A percentile compares a stretch with the other conserved stretches of the same genome.
Conservation (phyloP, 441 rosid genomes). For the Pelargonium myrrhifolium region DNA sequence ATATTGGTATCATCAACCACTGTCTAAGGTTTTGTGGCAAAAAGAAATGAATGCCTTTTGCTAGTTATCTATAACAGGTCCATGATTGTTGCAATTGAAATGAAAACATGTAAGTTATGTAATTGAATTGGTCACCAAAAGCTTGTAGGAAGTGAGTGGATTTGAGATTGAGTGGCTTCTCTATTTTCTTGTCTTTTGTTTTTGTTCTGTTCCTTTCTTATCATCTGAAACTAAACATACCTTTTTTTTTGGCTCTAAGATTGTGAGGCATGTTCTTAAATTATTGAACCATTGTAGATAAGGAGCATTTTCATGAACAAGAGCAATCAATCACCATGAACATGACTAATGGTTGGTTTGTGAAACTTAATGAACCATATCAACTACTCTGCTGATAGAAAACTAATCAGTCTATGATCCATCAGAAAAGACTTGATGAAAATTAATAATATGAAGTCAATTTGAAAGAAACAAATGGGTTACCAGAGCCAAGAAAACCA, state of each 20-base stretch:
- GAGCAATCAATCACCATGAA: neutral
- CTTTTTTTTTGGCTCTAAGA: neutral
- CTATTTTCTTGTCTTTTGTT: neutral
- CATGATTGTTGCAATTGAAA: conserved; percentile 3
- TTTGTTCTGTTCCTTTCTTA: too few relatives aligned
- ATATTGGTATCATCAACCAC: too few relatives aligned
- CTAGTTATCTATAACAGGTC: neutral
- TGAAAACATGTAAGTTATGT: neutral
- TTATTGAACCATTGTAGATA: neutral
- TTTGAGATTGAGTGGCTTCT: neutral
- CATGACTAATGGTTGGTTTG: too few relatives aligned
- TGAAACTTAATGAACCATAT: too few relatives aligned
- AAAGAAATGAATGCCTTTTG: too few relatives aligned
- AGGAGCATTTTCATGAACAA: neutral
- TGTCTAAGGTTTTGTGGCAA: too few relatives aligned
- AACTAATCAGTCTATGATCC: too few relatives aligned
- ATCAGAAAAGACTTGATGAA: too few relatives aligned
- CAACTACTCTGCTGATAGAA: too few relatives aligned
- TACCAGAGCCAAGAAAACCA: too few relatives aligned
- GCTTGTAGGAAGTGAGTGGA: neutral
- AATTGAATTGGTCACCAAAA: neutral
- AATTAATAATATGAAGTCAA: too few relatives aligned
- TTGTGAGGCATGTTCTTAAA: conserved; percentile 3
- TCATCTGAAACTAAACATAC: neutral
- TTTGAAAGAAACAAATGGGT: too few relatives aligned